Evolutionary conservation across 2,329 filamentous ascomycete genomes (phyloP), one percentile per base, ranked within the genome.

Genomic region (Moelleriella libera): DNA sequence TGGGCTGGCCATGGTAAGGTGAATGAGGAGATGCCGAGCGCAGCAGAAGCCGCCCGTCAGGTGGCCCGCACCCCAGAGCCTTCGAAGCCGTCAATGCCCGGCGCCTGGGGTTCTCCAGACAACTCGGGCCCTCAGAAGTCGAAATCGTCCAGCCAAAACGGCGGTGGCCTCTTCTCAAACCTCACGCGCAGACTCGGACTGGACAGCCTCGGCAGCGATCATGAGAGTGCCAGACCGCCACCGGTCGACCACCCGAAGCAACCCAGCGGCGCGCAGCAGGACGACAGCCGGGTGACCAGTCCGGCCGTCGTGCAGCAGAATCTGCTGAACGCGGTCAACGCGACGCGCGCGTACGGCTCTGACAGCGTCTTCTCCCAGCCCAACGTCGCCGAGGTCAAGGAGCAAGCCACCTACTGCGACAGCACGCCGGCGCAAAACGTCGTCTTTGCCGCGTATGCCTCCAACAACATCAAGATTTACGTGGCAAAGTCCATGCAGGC

Each of bases 371-470:
- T 86, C 65, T 80, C 78, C 4, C 77, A 79, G 28, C 87, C 87
- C 0, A 69, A 78, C 47, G 82, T 84, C 37, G 82, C 79, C 51
- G 69, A 82, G 45, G 81, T 95, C 54, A 84, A 84, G 58, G 88
- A 95, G 62, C 84, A 87, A 55, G 78, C 82, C 40, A 84, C 85
- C 0, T 95, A 95, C 66, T 96, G 89, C 62, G 89, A 96, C 66
- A 75, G 79, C 54, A 82, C 71, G 29, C 79, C 84, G 2, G 80
- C 78, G 1, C 79, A 88, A 49, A 81, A 94, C 62, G 78, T 95
- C 9, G 70, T 70, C 12, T 82, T 83, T 57, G 74, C 80, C 10
- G 83, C 82, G 5, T 80, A 85, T 43, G 76, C 85, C 4, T 76
- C 79, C 2, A 80, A 81, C 45, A 78, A 82, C 4, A 82, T 89